Evolutionary conservation across 169 alveolate genomes (phyloP).

Genomic region (Babesia caballi): DNA sequence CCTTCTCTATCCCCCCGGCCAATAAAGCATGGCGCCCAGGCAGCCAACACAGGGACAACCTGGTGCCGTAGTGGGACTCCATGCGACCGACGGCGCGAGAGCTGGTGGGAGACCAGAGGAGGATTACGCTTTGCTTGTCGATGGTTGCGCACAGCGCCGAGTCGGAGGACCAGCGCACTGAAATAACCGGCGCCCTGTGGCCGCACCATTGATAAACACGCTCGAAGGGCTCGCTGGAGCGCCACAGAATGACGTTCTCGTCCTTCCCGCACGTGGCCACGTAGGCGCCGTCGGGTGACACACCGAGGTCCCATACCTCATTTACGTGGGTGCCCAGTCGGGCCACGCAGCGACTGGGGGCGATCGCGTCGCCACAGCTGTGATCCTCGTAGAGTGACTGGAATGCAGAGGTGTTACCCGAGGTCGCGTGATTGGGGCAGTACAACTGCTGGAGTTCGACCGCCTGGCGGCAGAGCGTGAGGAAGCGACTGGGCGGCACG

Average conservation of each 20-base stretch:
- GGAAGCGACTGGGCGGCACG: constrained; percentile 48
- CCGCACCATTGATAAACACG: constrained; percentile 65
- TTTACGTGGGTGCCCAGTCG: constrained; percentile 70
- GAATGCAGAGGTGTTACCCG: not conserved
- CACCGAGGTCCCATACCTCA: constrained; percentile 76
- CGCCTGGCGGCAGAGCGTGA: constrained; percentile 45
- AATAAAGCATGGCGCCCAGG: constrained; percentile 59
- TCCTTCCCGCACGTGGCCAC: constrained; percentile 76
- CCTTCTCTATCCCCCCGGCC: constrained; percentile 42
- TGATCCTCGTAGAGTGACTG: constrained; percentile 63
- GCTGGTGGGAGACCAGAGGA: constrained; percentile 70
- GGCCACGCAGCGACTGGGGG: constrained; percentile 64
- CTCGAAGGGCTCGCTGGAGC: constrained; percentile 61
- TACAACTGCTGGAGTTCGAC: constrained; percentile 47
- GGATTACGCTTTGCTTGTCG: constrained; percentile 65
- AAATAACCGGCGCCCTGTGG: constrained; percentile 67
- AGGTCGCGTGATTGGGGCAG: constrained; percentile 39
- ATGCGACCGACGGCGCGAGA: constrained; percentile 46
- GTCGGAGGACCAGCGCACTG: constrained; percentile 74
- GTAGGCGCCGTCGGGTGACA: constrained; percentile 68
- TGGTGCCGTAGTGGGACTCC: constrained; percentile 63
- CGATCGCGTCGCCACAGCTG: constrained; percentile 40
- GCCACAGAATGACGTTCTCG: constrained; percentile 69
- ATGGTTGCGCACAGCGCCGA: constrained; percentile 62
- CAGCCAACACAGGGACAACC: constrained; percentile 64